Evolutionary conservation across 148 eudicot species (phyloP).

Genomic region (Beta vulgaris): DNA sequence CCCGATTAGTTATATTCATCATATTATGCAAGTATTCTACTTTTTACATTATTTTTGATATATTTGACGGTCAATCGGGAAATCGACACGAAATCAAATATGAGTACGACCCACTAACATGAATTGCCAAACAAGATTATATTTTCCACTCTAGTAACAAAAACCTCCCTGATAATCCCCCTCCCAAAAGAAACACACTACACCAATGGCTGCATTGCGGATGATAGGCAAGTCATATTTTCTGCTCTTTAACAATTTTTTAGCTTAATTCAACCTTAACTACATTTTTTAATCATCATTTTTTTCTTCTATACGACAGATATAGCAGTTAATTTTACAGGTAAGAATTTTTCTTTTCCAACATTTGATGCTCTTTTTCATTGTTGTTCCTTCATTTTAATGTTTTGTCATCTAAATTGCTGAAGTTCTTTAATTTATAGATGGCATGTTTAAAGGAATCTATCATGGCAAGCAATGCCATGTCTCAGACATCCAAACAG

Average conservation of each 20-base stretch:
- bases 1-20: too few relatives aligned
- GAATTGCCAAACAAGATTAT: too few relatives aligned
- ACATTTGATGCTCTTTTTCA: constrained; percentile 4
- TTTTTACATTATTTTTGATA: too few relatives aligned
- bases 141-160: too few relatives aligned
- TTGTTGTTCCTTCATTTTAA: background rate
- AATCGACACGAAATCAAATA: too few relatives aligned
- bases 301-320: constrained; percentile 40
- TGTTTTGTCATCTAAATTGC: background rate
- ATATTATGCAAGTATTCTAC: too few relatives aligned
- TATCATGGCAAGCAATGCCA: constrained; percentile 75
- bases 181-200: too few relatives aligned
- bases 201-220: constrained; percentile 58
- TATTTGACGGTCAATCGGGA: too few relatives aligned
- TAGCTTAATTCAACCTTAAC: background rate
- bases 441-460: constrained; percentile 90
- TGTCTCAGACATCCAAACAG: constrained; percentile 46
- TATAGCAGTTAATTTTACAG: constrained; percentile 95
- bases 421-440: constrained; percentile 33
- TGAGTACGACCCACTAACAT: too few relatives aligned
- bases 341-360: constrained; percentile 39
- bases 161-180: too few relatives aligned
- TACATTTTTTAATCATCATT: background rate
- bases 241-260: background rate
- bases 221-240: constrained; percentile 73